phyloP scores from a whole-genome alignment of 1,284 basidiomycete species.

The Gymnopus androsaceus region DNA sequence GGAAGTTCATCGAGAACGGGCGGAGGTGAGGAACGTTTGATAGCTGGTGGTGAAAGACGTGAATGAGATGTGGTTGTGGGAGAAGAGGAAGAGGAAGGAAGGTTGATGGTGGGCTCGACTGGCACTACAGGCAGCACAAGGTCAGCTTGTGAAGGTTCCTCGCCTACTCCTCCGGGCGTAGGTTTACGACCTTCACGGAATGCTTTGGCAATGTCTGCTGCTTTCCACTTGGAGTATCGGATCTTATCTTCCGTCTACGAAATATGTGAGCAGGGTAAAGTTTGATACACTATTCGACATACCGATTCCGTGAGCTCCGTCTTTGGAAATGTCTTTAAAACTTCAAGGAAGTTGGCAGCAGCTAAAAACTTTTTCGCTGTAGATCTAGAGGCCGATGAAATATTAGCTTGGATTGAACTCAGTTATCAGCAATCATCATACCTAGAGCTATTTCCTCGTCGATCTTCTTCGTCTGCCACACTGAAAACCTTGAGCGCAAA shows the following conservation, averaged over 20 bases:
- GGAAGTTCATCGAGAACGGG: constrained; percentile 25
- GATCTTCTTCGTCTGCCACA: constrained; percentile 90
- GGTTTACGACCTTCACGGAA: constrained; percentile 84
- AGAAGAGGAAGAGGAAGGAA: constrained; percentile 15
- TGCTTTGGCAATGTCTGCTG: constrained; percentile 85
- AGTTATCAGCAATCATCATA: constrained; percentile 30
- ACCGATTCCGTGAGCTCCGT: constrained; percentile 52
- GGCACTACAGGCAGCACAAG: constrained; percentile 24
- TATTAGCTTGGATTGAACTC: not conserved
- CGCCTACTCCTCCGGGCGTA: constrained; percentile 60
- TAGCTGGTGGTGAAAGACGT: constrained; percentile 13
- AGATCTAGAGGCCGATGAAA: constrained; percentile 43
- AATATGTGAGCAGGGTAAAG: not conserved
- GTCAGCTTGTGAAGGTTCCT: constrained; percentile 32
- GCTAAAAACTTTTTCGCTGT: constrained; percentile 90
- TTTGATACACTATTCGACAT: constrained; percentile 21
- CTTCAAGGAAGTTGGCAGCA: constrained; percentile 84
- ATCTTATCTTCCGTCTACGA: constrained; percentile 75
- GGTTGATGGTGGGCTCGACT: not conserved
- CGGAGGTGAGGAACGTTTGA: constrained; percentile 24
- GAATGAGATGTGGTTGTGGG: constrained; percentile 17
- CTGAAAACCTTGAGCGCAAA: constrained; percentile 90
- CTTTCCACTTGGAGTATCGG: constrained; percentile 92
- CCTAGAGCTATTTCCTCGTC: constrained; percentile 76
- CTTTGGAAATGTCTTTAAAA: constrained; percentile 76